Evolutionary conservation across 495 filamentous ascomycete genomes (phyloP).

Genomic region (Penicillium manginii): DNA sequence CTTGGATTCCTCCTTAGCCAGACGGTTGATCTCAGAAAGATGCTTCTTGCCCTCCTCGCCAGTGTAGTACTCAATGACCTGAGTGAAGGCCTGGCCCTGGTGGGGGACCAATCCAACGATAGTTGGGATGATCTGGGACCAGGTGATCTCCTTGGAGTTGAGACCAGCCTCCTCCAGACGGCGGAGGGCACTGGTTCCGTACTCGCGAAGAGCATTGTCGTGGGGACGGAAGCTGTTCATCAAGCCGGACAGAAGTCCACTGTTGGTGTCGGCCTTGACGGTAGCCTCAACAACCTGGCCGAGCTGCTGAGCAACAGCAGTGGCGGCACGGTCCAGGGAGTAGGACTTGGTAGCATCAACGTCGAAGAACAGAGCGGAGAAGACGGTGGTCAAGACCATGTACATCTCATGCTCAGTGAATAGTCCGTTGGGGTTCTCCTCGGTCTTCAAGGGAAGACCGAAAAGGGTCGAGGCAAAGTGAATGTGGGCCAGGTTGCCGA

Average conservation of each 20-base stretch:
- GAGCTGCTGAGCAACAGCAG: slow-evolving; percentile 63
- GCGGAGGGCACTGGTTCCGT: slow-evolving; percentile 72
- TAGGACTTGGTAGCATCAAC: slow-evolving; percentile 56
- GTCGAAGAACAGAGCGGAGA: slow-evolving; percentile 59
- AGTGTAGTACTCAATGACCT: slow-evolving; percentile 81
- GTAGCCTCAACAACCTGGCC: slow-evolving; percentile 63
- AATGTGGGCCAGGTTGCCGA: slow-evolving; percentile 73
- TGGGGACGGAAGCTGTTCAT: slow-evolving; percentile 60
- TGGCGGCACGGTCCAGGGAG: slow-evolving; percentile 62
- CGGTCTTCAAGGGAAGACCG: slow-evolving; percentile 72
- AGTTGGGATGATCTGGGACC: slow-evolving; percentile 69
- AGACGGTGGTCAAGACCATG: slow-evolving; percentile 71
- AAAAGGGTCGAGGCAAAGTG: slow-evolving; percentile 76
- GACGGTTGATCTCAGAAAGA: slow-evolving; percentile 59
- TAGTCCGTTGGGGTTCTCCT: slow-evolving; percentile 66
- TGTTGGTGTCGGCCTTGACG: slow-evolving; percentile 66
- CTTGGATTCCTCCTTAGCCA: slow-evolving; percentile 50
- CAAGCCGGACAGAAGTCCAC: slow-evolving; percentile 57
- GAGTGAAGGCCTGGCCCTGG: slow-evolving; percentile 74
- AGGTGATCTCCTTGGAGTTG: slow-evolving; percentile 69
- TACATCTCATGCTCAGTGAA: slow-evolving; percentile 83
- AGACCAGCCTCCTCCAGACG: slow-evolving; percentile 67
- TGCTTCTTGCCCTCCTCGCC: slow-evolving; percentile 57
- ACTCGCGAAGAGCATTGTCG: slow-evolving; percentile 60
- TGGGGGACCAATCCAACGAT: slow-evolving; percentile 66